Conservation (phyloP, 129 eudicot genomes). For the Flaveria robusta region DNA sequence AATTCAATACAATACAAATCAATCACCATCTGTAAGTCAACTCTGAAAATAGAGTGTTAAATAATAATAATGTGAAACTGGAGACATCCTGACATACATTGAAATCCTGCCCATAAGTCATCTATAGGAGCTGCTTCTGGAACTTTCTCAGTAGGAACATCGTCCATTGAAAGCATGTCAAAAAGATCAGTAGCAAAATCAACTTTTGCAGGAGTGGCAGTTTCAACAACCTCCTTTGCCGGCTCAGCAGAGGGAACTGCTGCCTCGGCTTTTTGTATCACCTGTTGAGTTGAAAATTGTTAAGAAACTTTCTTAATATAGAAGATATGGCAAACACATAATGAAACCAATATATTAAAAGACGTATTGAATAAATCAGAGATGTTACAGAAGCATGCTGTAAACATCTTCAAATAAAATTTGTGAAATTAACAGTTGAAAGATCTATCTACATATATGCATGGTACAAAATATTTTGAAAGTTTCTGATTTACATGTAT, state of each 20-base stretch:
- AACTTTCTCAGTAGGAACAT: slow-evolving; percentile 59
- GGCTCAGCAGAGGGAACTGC: slow-evolving; percentile 47
- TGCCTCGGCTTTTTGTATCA: slow-evolving; percentile 57
- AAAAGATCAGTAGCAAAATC: slow-evolving; percentile 96
- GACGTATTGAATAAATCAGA: neutral
- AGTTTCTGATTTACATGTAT: neutral
- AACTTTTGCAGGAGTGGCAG: slow-evolving; percentile 66
- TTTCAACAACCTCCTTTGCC: slow-evolving; percentile 54
- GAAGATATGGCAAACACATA: slow-evolving; percentile 14
- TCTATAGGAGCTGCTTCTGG: slow-evolving; percentile 59
- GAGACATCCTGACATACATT: slow-evolving; percentile 50
- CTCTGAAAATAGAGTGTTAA: slow-evolving; percentile 10
- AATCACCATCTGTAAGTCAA: slow-evolving; percentile 11
- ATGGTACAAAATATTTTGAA: neutral
- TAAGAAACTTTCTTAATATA: slow-evolving; percentile 8
- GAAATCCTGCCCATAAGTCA: slow-evolving; percentile 97
- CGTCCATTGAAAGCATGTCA: slow-evolving; percentile 90
- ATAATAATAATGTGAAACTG: neutral
- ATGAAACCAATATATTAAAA: slow-evolving; percentile 6
- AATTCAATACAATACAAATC: slow-evolving; percentile 20
- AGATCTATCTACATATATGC: neutral
- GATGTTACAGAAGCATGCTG: neutral
- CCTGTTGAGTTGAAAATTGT: slow-evolving; percentile 36
- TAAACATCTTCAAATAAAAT: neutral
- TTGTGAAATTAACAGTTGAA: neutral